Evolutionary conservation across 495 filamentous ascomycete genomes (phyloP).

Genomic region (Terfezia boudieri): DNA sequence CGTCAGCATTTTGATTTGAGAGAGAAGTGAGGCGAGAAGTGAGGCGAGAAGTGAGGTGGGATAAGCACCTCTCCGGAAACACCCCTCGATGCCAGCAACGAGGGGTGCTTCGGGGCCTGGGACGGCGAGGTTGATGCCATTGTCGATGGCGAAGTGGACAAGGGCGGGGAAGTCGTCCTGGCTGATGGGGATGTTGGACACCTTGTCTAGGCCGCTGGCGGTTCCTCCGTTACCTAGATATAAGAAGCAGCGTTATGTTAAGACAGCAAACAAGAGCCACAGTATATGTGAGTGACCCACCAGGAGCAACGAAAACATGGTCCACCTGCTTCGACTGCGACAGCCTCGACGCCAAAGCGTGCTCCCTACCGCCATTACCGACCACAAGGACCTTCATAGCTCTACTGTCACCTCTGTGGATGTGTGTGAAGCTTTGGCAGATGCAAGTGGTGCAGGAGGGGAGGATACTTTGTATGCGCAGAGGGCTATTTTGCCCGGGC

Average conservation of each 20-base stretch:
- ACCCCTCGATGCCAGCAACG: conserved; percentile 71
- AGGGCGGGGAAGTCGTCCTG: conserved; percentile 57
- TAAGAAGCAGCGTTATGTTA: background rate
- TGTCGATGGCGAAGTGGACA: conserved; percentile 46
- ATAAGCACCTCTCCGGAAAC: conserved; percentile 41
- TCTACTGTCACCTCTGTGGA: background rate
- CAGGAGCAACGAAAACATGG: conserved; percentile 40
- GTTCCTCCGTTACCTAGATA: conserved; percentile 73
- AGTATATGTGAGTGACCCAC: conserved; percentile 9
- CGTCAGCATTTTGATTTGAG: conserved; percentile 5
- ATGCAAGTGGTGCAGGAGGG: too few relatives aligned
- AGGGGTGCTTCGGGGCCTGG: conserved; percentile 84
- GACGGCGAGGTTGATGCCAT: conserved; percentile 62
- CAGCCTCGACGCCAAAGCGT: conserved; percentile 88
- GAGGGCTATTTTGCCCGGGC: too few relatives aligned
- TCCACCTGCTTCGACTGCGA: conserved; percentile 50
- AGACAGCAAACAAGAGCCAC: conserved; percentile 5
- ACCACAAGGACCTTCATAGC: conserved; percentile 46
- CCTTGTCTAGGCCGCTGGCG: conserved; percentile 42
- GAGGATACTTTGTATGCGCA: too few relatives aligned
- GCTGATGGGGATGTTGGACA: conserved; percentile 43
- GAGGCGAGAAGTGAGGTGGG: background rate
- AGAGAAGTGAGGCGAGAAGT: background rate
- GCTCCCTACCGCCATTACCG: conserved; percentile 82
- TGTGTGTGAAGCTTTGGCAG: too few relatives aligned